Base-by-base conservation (phyloP, 176 grass and related monocot species). In the Calamus simplicifolius region DNA sequence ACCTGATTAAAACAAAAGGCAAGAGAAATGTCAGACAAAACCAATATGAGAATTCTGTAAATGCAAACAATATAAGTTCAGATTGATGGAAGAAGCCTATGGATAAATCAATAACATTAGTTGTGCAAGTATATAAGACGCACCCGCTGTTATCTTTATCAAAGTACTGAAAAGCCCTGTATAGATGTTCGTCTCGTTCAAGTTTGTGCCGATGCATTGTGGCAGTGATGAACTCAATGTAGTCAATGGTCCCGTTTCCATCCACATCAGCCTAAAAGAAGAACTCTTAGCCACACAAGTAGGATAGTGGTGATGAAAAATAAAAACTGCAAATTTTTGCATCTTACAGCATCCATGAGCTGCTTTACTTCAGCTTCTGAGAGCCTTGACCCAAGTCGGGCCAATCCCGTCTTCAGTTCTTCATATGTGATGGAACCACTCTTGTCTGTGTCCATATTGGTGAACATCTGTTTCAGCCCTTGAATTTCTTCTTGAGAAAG, bases 391-490 rank as follows among this genome's bases (percentile, higher is more conserved):
- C 92, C 92, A 71, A 97, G 83, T 57, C 85, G 86, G 57, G 92
- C 84, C 52, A 97, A 77, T 54, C 92, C 92, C 16, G 68, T 78
- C 85, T 91, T 88, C 60, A 97, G 83, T 85, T 97, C 92, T 82
- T 97, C 92, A 28, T 97, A 97, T 64, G 92, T 97, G 66, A 97
- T 97, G 16, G 78, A 82, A 30, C 92, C 92, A 56, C 92, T 97
- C 18, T 77, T 80, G 51, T 97, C 92, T 10, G 92, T 97, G 68
- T 97, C 92, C 58, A 97, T 91, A 69, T 97, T 97, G 48, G 61
- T 80, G 56, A 97, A 97, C 92, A 97, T 97, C 77, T 97, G 92
- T 69, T 97, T 97, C 73, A 97, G 27, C 27, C 92, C 92, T 79
- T 91, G 85, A 70, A 97, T 97, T 65, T 97, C 92, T 64, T 96